Percentiles rank a stretch among this genome's conserved stretches.
Evolutionary conservation across 2,329 filamentous ascomycete genomes (phyloP).

Genomic region (Xylaria polymorpha): DNA sequence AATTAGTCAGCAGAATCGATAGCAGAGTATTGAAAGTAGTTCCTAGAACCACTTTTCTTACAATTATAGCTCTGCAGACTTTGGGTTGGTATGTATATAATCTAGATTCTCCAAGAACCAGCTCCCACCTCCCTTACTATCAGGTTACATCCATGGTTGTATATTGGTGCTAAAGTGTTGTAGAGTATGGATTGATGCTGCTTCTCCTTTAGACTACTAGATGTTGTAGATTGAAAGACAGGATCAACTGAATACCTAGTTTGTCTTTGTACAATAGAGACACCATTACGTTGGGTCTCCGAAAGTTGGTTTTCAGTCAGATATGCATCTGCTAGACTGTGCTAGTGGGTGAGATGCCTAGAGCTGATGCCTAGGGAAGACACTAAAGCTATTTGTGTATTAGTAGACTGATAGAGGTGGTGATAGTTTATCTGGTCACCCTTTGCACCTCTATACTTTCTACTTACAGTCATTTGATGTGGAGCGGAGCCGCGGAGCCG

Average conservation of each 20-base stretch:
- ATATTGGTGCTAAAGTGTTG: neutral
- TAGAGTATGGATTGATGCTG: neutral
- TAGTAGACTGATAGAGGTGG: too few relatives aligned
- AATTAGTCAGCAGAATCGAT: neutral
- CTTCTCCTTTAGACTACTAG: neutral
- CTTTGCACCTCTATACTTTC: neutral
- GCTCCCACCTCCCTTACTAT: neutral
- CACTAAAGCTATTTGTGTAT: too few relatives aligned
- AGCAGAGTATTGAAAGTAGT: neutral
- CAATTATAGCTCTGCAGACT: neutral
- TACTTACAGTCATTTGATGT: neutral
- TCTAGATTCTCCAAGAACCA: neutral
- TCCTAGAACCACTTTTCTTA: neutral
- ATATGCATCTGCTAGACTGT: too few relatives aligned
- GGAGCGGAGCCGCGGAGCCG: neutral
- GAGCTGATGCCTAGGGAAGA: too few relatives aligned
- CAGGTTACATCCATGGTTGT: neutral
- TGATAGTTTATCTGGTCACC: too few relatives aligned
- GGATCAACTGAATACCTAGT: too few relatives aligned
- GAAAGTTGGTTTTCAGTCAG: too few relatives aligned
- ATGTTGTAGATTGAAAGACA: neutral
- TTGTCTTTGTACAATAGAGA: neutral
- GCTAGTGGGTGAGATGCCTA: too few relatives aligned
- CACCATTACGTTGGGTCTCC: neutral
- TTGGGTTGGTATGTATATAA: neutral